Conservation (phyloP, 306 rosid genomes). For the Elaeagnus macrophylla region DNA sequence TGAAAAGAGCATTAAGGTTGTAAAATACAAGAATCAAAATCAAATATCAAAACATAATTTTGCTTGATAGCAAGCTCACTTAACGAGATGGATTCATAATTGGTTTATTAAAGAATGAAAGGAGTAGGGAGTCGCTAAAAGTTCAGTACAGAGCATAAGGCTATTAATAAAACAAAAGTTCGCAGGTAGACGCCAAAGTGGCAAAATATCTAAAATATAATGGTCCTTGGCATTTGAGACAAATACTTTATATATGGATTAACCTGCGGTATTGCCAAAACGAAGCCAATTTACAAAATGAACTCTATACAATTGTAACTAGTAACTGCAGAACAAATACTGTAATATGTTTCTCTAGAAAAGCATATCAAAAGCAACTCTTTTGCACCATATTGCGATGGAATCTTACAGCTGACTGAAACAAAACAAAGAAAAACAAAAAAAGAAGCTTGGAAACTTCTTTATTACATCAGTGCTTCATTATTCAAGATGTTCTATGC, state of each 20-base stretch:
- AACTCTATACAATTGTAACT: neutral
- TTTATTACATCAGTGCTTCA: no score
- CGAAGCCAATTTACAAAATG: no score
- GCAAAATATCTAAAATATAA: neutral
- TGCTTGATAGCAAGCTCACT: no score
- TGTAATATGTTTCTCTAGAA: no score
- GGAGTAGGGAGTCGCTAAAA: neutral
- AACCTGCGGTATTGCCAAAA: neutral
- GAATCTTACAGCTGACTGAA: neutral
- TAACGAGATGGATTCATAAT: no score
- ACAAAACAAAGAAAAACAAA: no score
- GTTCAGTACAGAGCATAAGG: neutral
- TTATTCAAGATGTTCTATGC: no score
- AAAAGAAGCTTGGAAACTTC: no score
- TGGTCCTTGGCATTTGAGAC: neutral
- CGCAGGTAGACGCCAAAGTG: neutral
- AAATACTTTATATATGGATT: neutral
- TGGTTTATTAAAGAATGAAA: neutral
- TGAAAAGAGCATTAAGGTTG: no score
- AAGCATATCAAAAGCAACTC: neutral
- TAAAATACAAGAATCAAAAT: no score
- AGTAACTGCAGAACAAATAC: no score
- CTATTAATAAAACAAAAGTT: neutral
- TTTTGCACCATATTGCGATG: neutral
- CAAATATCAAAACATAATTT: no score